Evolutionary conservation across 345 rosid genomes (phyloP).

Genomic region (Euphorbia tirucalli): DNA sequence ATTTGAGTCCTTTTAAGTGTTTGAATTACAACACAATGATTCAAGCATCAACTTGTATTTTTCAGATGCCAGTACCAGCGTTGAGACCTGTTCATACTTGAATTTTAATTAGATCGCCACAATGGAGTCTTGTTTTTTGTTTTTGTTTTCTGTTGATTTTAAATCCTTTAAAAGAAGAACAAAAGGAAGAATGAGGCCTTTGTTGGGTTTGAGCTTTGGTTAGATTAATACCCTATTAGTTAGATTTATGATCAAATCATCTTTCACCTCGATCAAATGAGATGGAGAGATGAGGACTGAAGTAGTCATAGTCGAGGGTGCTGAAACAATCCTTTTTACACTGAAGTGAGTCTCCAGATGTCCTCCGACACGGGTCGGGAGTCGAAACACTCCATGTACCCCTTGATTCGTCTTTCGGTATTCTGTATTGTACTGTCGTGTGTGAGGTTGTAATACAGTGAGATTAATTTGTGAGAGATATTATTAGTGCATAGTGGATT

Average conservation of each 20-base stretch:
- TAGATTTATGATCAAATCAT: neutral
- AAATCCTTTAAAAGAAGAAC: neutral
- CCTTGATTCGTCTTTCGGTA: too few relatives aligned
- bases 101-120: constrained; percentile 5
- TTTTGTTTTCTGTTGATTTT: too few relatives aligned
- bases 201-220: neutral
- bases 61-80: constrained; percentile 36
- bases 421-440: too few relatives aligned
- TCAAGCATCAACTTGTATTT: constrained; percentile 28
- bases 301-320: neutral
- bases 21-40: constrained; percentile 25
- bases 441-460: too few relatives aligned
- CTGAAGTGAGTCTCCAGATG: too few relatives aligned
- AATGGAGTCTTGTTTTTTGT: neutral
- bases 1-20: constrained; percentile 23
- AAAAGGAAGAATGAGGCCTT: constrained; percentile 1
- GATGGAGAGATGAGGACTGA: too few relatives aligned
- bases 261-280: too few relatives aligned
- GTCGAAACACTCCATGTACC: too few relatives aligned
- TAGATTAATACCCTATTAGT: neutral
- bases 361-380: too few relatives aligned
- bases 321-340: neutral
- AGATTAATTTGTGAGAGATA: too few relatives aligned
- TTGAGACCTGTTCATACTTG: constrained; percentile 36
- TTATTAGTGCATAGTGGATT: neutral